These are phyloP conservation scores for Penicillium sp. DNA, from an alignment of 2,329 filamentous ascomycete genomes.

Conservation along the genomic window DNA sequence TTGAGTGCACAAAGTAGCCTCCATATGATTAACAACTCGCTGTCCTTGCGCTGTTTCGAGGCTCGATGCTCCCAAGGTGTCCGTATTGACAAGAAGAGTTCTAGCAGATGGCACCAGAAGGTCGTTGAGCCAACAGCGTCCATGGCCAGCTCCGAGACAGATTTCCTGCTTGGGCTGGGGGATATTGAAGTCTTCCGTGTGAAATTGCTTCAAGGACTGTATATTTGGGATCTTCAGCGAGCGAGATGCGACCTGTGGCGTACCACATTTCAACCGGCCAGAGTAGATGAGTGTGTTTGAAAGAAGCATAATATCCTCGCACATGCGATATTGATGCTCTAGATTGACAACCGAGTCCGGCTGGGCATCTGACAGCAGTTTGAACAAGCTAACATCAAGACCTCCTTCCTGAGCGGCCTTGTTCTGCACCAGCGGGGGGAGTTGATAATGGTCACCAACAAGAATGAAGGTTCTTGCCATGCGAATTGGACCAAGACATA, in stretches of 20 bases:
- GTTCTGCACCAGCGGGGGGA: conserved; percentile 92
- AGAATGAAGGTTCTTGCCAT: conserved; percentile 92
- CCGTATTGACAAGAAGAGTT: conserved; percentile 88
- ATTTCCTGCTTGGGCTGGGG: conserved; percentile 44
- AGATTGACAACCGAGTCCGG: conserved; percentile 86
- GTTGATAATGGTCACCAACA: conserved; percentile 94
- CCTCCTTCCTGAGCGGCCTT: conserved; percentile 83
- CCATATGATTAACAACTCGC: conserved; percentile 84
- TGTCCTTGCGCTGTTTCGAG: conserved; percentile 72
- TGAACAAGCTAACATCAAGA: conserved; percentile 91
- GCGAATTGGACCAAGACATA: conserved; percentile 90
- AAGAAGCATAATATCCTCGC: conserved; percentile 91
- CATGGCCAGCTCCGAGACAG: conserved; percentile 57
- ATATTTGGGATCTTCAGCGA: conserved; percentile 71
- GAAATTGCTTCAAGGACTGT: conserved; percentile 61
- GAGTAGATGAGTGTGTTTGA: conserved; percentile 92
- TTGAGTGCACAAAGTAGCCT: conserved; percentile 76
- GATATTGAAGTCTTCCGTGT: conserved; percentile 45
- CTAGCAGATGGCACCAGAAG: conserved; percentile 71
- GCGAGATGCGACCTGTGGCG: conserved; percentile 69
- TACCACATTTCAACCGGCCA: conserved; percentile 89
- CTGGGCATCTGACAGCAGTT: conserved; percentile 85
- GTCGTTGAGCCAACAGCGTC: conserved; percentile 74
- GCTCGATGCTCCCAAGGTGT: conserved; percentile 65
- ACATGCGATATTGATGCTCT: conserved; percentile 98